Percentiles rank a stretch among this genome's conserved stretches.
Conservation (phyloP, 805 yeast species). For the Wickerhamomyces chambardii region DNA sequence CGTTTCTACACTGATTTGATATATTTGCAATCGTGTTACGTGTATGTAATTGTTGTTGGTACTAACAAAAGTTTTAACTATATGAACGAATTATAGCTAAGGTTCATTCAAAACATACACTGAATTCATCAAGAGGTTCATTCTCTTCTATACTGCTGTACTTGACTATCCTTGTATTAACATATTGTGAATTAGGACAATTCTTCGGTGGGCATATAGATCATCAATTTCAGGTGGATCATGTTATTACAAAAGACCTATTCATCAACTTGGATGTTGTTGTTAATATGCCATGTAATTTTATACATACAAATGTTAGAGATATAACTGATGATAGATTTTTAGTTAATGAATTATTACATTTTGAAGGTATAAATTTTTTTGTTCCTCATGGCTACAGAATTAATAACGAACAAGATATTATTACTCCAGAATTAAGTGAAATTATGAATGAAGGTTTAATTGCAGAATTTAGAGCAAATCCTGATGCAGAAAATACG, state of each 20-base stretch:
- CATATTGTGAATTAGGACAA: slow-evolving; percentile 83
- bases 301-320: slow-evolving; percentile 61
- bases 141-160: slow-evolving; percentile 56
- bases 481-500: slow-evolving; percentile 27
- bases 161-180: slow-evolving; percentile 52
- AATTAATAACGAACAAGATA: slow-evolving; percentile 35
- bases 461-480: slow-evolving; percentile 52
- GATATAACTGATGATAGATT: slow-evolving; percentile 75
- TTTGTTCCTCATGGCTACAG: slow-evolving; percentile 40
- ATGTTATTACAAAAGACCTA: slow-evolving; percentile 44
- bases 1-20: too few species aligned
- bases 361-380: slow-evolving; percentile 57
- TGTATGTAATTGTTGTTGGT: too few species aligned
- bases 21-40: too few species aligned
- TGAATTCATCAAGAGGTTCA: slow-evolving; percentile 73
- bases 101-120: slow-evolving; percentile 59
- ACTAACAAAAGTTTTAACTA: slow-evolving; percentile 4
- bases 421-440: slow-evolving; percentile 54
- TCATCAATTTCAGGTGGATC: slow-evolving; percentile 71
- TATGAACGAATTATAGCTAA: slow-evolving; percentile 34
- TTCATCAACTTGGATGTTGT: slow-evolving; percentile 71
- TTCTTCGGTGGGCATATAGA: slow-evolving; percentile 76
- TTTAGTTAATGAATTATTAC: slow-evolving; percentile 68
- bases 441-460: slow-evolving; percentile 57
- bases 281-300: slow-evolving; percentile 79